Percentiles rank a stretch among this genome's conserved stretches.
phyloP scores from a whole-genome alignment of 2,329 filamentous ascomycete genomes.

The Fusarium sp. region DNA sequence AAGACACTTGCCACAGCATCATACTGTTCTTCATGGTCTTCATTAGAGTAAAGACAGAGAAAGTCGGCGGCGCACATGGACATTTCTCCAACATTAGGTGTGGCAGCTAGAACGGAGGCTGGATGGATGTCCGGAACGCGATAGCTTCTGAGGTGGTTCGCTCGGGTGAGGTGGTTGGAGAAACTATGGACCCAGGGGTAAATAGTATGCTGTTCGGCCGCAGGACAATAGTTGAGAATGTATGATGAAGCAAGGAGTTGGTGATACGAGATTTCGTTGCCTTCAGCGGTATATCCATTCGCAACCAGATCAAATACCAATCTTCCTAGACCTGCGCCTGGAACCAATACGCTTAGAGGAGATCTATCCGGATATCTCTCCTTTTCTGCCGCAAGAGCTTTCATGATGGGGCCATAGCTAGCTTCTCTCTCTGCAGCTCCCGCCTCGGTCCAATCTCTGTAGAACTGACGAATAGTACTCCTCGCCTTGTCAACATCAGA shows the following conservation, averaged over 20 bases:
- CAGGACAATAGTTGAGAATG: conserved; percentile 74
- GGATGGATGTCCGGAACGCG: conserved; percentile 85
- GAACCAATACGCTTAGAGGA: conserved; percentile 78
- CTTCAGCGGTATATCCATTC: conserved; percentile 79
- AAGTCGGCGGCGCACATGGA: conserved; percentile 95
- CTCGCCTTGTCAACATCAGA: conserved; percentile 89
- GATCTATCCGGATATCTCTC: conserved; percentile 45
- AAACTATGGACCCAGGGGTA: conserved; percentile 90
- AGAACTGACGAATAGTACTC: conserved; percentile 92
- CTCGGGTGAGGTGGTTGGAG: conserved; percentile 81
- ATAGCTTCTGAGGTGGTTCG: conserved; percentile 79
- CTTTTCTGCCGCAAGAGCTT: conserved; percentile 67
- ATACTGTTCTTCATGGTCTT: conserved; percentile 70
- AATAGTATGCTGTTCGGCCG: conserved; percentile 73
- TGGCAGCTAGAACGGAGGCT: conserved; percentile 60
- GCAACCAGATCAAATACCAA: conserved; percentile 87
- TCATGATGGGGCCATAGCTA: conserved; percentile 79
- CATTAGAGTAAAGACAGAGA: conserved; percentile 80
- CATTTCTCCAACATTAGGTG: conserved; percentile 71
- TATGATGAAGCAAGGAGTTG: conserved; percentile 88
- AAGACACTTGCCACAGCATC: conserved; percentile 91
- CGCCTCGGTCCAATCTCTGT: conserved; percentile 90
- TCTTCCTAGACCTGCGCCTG: conserved; percentile 88
- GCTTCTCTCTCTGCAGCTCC: conserved; percentile 78
- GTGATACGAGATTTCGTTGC: conserved; percentile 97